phyloP scores from a whole-genome alignment of 2,329 filamentous ascomycete genomes.

The Clarireedia hainanense region DNA sequence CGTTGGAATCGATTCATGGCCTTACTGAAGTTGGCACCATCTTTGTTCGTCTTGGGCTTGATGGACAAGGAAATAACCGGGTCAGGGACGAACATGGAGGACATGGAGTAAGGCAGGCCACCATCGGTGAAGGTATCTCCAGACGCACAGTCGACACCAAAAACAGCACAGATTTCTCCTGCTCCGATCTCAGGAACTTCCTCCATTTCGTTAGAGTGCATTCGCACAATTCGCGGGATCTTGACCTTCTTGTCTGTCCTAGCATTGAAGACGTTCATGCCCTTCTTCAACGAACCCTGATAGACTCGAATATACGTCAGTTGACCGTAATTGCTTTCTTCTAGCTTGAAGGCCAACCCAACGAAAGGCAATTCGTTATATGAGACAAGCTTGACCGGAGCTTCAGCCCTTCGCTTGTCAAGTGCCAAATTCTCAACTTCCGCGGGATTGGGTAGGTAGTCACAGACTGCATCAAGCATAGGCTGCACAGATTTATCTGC shows the following conservation, averaged over 20 bases:
- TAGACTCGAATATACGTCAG: conserved; percentile 98
- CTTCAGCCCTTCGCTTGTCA: conserved; percentile 71
- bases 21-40: conserved; percentile 92
- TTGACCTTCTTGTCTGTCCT: conserved; percentile 93
- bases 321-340: conserved; percentile 98
- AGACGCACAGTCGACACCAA: conserved; percentile 94
- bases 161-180: conserved; percentile 97
- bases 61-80: conserved; percentile 97
- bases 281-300: conserved; percentile 84
- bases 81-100: conserved; percentile 96
- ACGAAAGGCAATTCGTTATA: conserved; percentile 94
- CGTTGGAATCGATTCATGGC: conserved; percentile 98
- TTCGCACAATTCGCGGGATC: conserved; percentile 92
- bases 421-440: conserved; percentile 86
- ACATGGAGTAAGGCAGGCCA: conserved; percentile 86
- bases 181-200: conserved; percentile 88
- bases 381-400: conserved; percentile 76
- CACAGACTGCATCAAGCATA: conserved; percentile 92
- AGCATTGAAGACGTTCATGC: conserved; percentile 86
- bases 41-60: conserved; percentile 87
- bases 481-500: conserved; percentile 93
- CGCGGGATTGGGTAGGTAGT: conserved; percentile 87
- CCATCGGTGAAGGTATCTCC: conserved; percentile 98
- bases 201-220: conserved; percentile 99
- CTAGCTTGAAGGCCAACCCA: conserved; percentile 94